These are phyloP conservation scores for Artomyces pyxidatus DNA, from an alignment of 768 basidiomycete genomes.

Conservation along the genomic window DNA sequence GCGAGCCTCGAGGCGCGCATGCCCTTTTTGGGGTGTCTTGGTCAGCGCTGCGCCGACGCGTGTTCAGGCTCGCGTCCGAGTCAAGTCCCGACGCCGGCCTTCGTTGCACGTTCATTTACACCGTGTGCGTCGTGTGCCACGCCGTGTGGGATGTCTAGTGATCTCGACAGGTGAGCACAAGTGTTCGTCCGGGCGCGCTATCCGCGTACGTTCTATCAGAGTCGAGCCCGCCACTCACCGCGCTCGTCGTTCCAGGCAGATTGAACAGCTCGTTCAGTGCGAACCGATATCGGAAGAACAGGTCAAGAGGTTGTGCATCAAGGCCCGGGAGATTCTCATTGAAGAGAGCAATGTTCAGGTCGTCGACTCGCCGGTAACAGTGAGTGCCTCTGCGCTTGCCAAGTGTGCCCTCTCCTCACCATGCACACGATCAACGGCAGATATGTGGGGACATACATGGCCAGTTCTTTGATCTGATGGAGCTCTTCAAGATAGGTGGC, in stretches of 20 bases:
- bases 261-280: slow-evolving; percentile 87
- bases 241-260: slow-evolving; percentile 55
- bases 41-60: no score
- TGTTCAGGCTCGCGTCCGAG: no score
- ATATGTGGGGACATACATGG: slow-evolving; percentile 97
- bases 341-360: slow-evolving; percentile 97
- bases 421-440: slow-evolving; percentile 26
- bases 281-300: slow-evolving; percentile 94
- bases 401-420: slow-evolving; percentile 18
- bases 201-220: no score
- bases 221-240: not conserved
- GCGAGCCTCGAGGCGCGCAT: no score
- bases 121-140: no score
- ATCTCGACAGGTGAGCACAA: slow-evolving; percentile 11
- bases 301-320: slow-evolving; percentile 91
- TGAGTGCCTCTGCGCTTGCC: slow-evolving; percentile 30
- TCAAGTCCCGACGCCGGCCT: no score
- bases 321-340: slow-evolving; percentile 92
- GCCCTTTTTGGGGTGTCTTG: no score
- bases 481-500: slow-evolving; percentile 90
- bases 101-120: no score
- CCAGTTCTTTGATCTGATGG: slow-evolving; percentile 94
- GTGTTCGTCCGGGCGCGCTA: not conserved
- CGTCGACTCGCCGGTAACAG: slow-evolving; percentile 94
- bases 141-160: slow-evolving; percentile 14